These are phyloP conservation scores for Syncephalastrum contaminatum DNA, from an alignment of 371 early-diverging fungal species.

Conservation along the genomic window DNA sequence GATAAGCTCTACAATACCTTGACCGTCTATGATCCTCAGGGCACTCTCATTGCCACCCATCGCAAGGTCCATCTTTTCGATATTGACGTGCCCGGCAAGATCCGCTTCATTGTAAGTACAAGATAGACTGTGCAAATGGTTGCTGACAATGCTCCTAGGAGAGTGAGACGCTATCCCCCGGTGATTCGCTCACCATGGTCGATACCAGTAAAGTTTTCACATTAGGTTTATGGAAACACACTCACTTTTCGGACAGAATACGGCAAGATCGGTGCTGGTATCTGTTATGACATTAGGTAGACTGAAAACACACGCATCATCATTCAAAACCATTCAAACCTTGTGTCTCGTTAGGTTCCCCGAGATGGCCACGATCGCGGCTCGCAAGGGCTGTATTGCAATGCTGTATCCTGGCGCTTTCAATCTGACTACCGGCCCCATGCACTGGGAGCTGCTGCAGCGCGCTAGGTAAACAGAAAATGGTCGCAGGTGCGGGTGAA, in stretches of 20 bases:
- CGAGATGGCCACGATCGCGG: slow-evolving; percentile 92
- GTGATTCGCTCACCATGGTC: slow-evolving; percentile 72
- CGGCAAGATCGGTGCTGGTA: slow-evolving; percentile 89
- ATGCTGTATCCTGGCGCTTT: slow-evolving; percentile 98
- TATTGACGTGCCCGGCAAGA: slow-evolving; percentile 92
- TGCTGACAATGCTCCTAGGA: slow-evolving; percentile 47
- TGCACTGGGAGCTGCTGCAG: slow-evolving; percentile 93
- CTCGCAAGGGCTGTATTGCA: slow-evolving; percentile 81
- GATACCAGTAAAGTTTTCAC: slow-evolving; percentile 59
- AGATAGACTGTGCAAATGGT: background rate
- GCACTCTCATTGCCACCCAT: slow-evolving; percentile 61
- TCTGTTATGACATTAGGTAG: slow-evolving; percentile 92
- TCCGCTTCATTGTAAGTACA: slow-evolving; percentile 68
- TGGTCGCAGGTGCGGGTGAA: background rate
- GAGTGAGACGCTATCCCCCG: slow-evolving; percentile 80
- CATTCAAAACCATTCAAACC: no score
- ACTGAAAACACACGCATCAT: background rate
- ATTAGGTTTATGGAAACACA: slow-evolving; percentile 6
- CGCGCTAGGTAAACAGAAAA: slow-evolving; percentile 69
- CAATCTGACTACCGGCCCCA: slow-evolving; percentile 92
- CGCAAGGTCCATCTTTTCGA: slow-evolving; percentile 94
- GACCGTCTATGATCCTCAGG: slow-evolving; percentile 83
- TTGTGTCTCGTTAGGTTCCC: slow-evolving; percentile 65
- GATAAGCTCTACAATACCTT: slow-evolving; percentile 87
- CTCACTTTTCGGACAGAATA: slow-evolving; percentile 42